Conservation (phyloP, 2,329 filamentous ascomycete genomes). For the Sphaerostilbella broomeana region DNA sequence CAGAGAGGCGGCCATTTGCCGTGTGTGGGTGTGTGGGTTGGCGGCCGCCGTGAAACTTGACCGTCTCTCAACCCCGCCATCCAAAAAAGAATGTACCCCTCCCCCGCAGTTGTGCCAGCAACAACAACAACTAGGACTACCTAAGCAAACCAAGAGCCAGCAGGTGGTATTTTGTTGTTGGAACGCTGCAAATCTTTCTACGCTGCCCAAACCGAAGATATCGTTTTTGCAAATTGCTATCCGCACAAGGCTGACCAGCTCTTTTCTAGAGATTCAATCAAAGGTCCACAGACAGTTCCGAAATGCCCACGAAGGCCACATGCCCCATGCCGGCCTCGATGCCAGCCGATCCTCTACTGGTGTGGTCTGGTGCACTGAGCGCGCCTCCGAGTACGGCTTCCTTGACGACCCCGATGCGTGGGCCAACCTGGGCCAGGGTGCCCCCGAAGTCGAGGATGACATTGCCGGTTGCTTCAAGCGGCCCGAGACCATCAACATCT, state of each 20-base stretch:
- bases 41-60: not conserved
- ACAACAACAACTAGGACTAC: not conserved
- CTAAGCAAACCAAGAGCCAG: too few species aligned
- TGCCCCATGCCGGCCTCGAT: conserved; percentile 85
- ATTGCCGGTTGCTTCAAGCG: conserved; percentile 84
- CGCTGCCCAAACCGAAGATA: not conserved
- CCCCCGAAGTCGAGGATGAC: conserved; percentile 88
- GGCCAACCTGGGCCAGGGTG: conserved; percentile 93
- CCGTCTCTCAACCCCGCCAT: not conserved
- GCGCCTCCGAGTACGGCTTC: conserved; percentile 83
- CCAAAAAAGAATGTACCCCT: conserved; percentile 4
- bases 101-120: conserved; percentile 12
- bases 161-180: not conserved
- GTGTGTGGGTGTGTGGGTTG: too few species aligned
- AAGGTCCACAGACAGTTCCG: conserved; percentile 86
- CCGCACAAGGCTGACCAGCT: conserved; percentile 14
- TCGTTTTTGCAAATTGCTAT: too few species aligned
- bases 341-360: conserved; percentile 82
- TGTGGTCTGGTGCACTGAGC: conserved; percentile 88
- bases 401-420: conserved; percentile 72
- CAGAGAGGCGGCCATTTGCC: too few species aligned
- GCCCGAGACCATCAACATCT: conserved; percentile 71
- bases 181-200: not conserved
- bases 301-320: conserved; percentile 81
- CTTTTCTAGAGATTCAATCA: conserved; percentile 62